Evolutionary conservation across 371 early-diverging fungal genomes (phyloP), one percentile per base, ranked within the genome.

Genomic region (Dipsacomyces acuminosporus): DNA sequence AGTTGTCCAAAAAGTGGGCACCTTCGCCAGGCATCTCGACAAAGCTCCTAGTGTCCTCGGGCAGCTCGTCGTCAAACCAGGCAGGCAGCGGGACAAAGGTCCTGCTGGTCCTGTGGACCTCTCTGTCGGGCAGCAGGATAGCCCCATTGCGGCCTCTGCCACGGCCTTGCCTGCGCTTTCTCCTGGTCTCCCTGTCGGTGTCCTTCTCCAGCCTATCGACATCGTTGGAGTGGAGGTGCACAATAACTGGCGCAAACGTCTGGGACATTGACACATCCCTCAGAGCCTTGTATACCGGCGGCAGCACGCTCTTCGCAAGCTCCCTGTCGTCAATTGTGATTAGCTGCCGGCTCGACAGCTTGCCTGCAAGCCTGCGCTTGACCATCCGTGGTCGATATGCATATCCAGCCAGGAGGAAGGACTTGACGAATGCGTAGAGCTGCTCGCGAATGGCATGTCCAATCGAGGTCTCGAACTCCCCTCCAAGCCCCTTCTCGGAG

Each of bases 401-500:
- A 62, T 92, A 89, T 3, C 91, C 93, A 1, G 89, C 78, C 35
- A 93, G 75, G 21, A 88, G 71, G 23, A 95, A 71, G 3, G 92
- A 86, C 62, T 92, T 92, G 34, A 81, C 78, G 62, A 84, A 87
- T 2, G 81, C 80, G 56, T 91, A 85, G 8, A 92, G 78, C 76
- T 96, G 97, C 64, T 96, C 97, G n/a, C 95, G 82, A 20, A 94
- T 92, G 0, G 89, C 81, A 56, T 95, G 94, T 0, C 94, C 89
- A 45, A 94, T 90, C 0, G 94, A 90, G 0, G 94, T 90, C 64
- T 79, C 83, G 36, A 45, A 56, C 41, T 78, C 76, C 20, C 74
- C 77, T 30, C 64, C 60, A 26, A 76, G 59, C 1, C 65, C 57
- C 38, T 57, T 45, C 42, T 76, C 76, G 3, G 54, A 38, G 36